Evolutionary conservation across 164 flowering plant genomes (phyloP).

Genomic region (Macadamia tetraphylla): DNA sequence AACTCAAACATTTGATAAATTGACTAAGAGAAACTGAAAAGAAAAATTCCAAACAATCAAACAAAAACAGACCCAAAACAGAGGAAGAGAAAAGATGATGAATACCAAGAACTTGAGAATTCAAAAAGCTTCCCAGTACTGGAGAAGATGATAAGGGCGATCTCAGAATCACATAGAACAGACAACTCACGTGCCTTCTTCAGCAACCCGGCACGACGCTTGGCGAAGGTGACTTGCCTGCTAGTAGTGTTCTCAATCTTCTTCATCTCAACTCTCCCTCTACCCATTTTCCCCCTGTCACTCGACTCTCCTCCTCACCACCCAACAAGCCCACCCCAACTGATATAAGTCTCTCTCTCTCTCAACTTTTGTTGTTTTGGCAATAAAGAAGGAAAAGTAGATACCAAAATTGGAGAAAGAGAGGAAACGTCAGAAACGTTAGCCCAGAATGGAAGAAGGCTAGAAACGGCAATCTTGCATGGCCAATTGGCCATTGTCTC

Average conservation of each 20-base stretch:
- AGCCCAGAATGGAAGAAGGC: slow-evolving; percentile 30
- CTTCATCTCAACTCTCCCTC: slow-evolving; percentile 86
- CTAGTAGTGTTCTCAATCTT: slow-evolving; percentile 73
- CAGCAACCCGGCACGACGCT: slow-evolving; percentile 67
- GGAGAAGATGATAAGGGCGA: slow-evolving; percentile 72
- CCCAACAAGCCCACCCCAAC: too few species aligned
- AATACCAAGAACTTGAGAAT: slow-evolving; percentile 56
- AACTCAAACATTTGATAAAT: too few species aligned
- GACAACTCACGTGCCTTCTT: slow-evolving; percentile 71
- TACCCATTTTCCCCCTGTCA: slow-evolving; percentile 40
- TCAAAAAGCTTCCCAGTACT: slow-evolving; percentile 76
- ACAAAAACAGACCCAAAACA: not conserved
- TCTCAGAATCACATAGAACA: slow-evolving; percentile 74
- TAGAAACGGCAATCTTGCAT: slow-evolving; percentile 53
- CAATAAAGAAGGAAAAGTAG: slow-evolving; percentile 25
- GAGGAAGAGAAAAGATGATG: slow-evolving; percentile 9
- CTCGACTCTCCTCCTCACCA: not conserved
- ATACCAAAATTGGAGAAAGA: slow-evolving; percentile 21
- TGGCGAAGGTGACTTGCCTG: slow-evolving; percentile 84
- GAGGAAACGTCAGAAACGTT: slow-evolving; percentile 11
- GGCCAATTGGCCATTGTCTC: slow-evolving; percentile 24
- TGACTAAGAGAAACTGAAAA: too few species aligned
- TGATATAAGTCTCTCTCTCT: slow-evolving; percentile 5
- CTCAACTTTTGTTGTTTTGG: not conserved
- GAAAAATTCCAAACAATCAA: too few species aligned